Evolutionary conservation across 768 basidiomycete species (phyloP).

Genomic region (Phylloporus sp.): DNA sequence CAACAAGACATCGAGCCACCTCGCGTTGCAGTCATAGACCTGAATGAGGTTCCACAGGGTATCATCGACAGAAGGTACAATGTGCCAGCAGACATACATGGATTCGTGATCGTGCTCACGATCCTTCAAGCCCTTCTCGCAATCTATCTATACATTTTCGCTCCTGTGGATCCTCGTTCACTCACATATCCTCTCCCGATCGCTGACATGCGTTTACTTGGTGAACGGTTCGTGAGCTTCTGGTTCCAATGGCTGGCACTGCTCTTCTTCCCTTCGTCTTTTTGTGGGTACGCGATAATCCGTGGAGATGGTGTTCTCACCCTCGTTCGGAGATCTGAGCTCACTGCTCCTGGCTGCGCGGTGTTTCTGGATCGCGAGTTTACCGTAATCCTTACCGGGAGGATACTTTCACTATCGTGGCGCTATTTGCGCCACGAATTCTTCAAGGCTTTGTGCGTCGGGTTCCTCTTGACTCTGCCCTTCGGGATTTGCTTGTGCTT

Average conservation of each 20-base stretch:
- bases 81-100: not conserved
- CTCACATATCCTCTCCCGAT: too few relatives aligned
- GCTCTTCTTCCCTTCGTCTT: too few relatives aligned
- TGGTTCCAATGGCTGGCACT: too few relatives aligned
- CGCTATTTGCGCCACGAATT: too few relatives aligned
- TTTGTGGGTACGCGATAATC: too few relatives aligned
- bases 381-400: constrained; percentile 1
- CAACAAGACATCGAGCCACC: not conserved
- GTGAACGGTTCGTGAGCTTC: too few relatives aligned
- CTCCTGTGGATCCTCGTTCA: not conserved
- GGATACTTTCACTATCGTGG: not conserved
- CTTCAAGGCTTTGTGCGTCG: too few relatives aligned
- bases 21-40: not conserved
- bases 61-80: not conserved
- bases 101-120: too few relatives aligned
- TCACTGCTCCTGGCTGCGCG: not conserved
- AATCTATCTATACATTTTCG: not conserved
- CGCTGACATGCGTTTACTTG: too few relatives aligned
- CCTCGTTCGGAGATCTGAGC: not conserved
- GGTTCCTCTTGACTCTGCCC: too few relatives aligned
- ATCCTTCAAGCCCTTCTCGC: too few relatives aligned
- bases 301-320: not conserved
- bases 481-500: too few relatives aligned
- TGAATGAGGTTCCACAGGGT: constrained; percentile 1
- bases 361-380: constrained; percentile 2